Percentiles rank a stretch among this genome's conserved stretches.
phyloP scores from a whole-genome alignment of 805 yeast genomes.

The Saccharomycopsis guyanensis region DNA sequence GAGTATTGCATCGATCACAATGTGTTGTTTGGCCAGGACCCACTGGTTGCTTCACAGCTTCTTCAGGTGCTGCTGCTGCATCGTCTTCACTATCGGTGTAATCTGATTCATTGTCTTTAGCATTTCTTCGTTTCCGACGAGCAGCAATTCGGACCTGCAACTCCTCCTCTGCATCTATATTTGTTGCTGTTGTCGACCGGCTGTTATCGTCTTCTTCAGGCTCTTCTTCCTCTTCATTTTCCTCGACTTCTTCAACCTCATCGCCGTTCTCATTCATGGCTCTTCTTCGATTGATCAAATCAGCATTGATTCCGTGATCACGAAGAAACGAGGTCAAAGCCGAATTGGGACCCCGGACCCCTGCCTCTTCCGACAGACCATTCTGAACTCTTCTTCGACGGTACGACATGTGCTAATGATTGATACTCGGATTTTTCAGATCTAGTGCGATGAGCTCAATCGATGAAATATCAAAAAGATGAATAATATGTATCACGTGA shows the following conservation, averaged over 20 bases:
- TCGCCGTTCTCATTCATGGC: slow-evolving; percentile 30
- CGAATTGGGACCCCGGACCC: slow-evolving; percentile 56
- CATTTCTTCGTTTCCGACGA: slow-evolving; percentile 35
- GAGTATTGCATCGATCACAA: slow-evolving; percentile 51
- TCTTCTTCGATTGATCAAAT: slow-evolving; percentile 52
- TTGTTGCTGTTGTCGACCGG: slow-evolving; percentile 8
- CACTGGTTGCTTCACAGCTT: slow-evolving; percentile 31
- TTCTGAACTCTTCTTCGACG: slow-evolving; percentile 12
- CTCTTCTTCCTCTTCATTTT: slow-evolving; percentile 17
- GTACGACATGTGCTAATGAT: slow-evolving; percentile 23
- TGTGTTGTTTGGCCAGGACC: slow-evolving; percentile 46
- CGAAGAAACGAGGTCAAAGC: slow-evolving; percentile 85
- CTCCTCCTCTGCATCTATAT: slow-evolving; percentile 23
- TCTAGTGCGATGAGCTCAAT: neutral
- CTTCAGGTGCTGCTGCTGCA: slow-evolving; percentile 24
- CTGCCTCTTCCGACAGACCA: slow-evolving; percentile 17
- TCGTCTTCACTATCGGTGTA: slow-evolving; percentile 30
- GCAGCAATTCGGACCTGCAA: slow-evolving; percentile 33
- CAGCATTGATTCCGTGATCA: slow-evolving; percentile 85
- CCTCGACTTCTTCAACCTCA: slow-evolving; percentile 25
- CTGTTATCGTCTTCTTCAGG: slow-evolving; percentile 18
- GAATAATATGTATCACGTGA: too few relatives aligned
- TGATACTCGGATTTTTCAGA: neutral
- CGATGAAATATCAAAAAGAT: too few relatives aligned
- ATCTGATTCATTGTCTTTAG: slow-evolving; percentile 26